A percentile compares a stretch with the other conserved stretches of the same genome.
phyloP scores from a whole-genome alignment of 2,329 filamentous ascomycete species.

The Trichoderma brevicompactum region DNA sequence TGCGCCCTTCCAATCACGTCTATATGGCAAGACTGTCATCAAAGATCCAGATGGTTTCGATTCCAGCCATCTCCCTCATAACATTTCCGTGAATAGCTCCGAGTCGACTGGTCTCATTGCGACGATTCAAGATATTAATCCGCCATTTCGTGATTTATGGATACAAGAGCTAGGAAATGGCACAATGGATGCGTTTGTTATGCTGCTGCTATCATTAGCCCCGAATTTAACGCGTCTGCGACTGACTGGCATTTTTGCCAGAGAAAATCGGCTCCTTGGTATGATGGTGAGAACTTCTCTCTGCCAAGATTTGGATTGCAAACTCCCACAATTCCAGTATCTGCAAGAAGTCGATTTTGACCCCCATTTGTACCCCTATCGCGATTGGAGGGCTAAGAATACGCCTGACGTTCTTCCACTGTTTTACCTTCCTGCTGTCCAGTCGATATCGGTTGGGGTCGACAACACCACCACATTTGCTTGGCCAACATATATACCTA shows the following conservation, averaged over 20 bases:
- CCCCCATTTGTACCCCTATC: background rate
- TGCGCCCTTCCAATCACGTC: background rate
- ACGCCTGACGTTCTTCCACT: background rate
- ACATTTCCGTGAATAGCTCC: background rate
- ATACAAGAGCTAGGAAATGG: slow-evolving; percentile 3
- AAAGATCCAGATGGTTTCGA: background rate
- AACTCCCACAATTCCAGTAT: background rate
- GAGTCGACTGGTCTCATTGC: background rate
- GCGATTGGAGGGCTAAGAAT: background rate
- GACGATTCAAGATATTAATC: background rate
- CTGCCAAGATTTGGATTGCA: background rate
- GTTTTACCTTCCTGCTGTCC: background rate
- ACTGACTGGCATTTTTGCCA: background rate
- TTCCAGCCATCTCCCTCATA: background rate
- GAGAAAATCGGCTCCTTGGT: background rate
- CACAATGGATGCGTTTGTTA: slow-evolving; percentile 12
- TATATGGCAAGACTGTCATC: background rate
- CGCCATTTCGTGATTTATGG: slow-evolving; percentile 4
- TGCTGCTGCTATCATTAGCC: background rate
- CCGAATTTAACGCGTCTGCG: slow-evolving; percentile 3
- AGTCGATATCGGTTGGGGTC: background rate
- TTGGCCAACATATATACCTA: background rate
- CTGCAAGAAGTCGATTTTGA: background rate
- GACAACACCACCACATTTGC: background rate
- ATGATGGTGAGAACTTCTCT: slow-evolving; percentile 15